Percentiles rank a stretch among this genome's conserved stretches.
phyloP scores from a whole-genome alignment of 495 filamentous ascomycete species.

The Aspergillus sclerotiicarbonarius region DNA sequence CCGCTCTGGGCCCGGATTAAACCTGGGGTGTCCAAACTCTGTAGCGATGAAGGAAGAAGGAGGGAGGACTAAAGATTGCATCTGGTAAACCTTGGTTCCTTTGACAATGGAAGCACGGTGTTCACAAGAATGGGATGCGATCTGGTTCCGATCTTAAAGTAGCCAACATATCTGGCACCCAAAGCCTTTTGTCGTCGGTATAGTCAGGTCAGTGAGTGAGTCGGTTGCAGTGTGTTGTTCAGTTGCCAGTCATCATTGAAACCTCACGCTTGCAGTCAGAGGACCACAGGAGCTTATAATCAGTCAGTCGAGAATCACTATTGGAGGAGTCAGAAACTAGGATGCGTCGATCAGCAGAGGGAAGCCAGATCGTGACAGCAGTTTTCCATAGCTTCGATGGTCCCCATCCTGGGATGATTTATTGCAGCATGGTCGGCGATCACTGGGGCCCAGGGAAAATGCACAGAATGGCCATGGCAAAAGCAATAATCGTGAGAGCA shows the following conservation, averaged over 20 bases:
- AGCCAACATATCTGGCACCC: conserved; percentile 36
- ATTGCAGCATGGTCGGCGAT: conserved; percentile 49
- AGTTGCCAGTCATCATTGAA: conserved; percentile 32
- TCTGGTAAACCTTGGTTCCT: conserved; percentile 28
- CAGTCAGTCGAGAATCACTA: conserved; percentile 31
- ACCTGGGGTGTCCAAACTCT: conserved; percentile 43
- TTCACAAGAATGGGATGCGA: conserved; percentile 30
- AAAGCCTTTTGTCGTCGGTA: conserved; percentile 7
- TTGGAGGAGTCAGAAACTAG: conserved; percentile 50
- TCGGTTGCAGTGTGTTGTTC: conserved; percentile 19
- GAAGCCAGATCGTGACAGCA: conserved; percentile 45
- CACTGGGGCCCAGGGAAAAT: conserved; percentile 37
- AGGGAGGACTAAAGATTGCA: conserved; percentile 51
- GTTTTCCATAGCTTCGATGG: conserved; percentile 46
- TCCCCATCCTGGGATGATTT: conserved; percentile 38
- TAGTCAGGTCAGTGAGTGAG: background rate
- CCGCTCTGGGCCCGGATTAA: conserved; percentile 58
- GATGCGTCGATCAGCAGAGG: conserved; percentile 41
- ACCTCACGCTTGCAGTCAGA: conserved; percentile 22
- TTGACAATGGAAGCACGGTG: conserved; percentile 15
- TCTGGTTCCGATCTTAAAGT: conserved; percentile 19
- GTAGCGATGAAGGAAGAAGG: conserved; percentile 42
- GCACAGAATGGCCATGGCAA: conserved; percentile 25
- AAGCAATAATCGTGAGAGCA: conserved; percentile 21
- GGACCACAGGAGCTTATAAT: conserved; percentile 43